These are phyloP conservation scores for Senecio squalidus DNA, from an alignment of 140 eudicot species.

Conservation along the genomic window DNA sequence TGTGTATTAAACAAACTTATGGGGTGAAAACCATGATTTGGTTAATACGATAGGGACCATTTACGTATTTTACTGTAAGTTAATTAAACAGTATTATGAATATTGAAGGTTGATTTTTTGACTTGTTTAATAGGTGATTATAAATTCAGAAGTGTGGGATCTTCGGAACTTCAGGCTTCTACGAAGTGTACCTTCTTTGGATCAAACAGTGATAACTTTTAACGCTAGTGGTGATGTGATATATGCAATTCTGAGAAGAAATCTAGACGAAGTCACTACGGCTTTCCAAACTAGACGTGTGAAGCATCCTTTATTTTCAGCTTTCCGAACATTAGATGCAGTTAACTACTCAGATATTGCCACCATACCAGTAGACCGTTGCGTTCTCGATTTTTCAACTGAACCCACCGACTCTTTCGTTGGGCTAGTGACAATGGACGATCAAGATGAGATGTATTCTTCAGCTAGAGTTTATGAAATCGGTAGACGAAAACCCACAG, in stretches of 20 bases:
- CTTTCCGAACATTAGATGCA: constrained; percentile 95
- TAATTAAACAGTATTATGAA: too few relatives aligned
- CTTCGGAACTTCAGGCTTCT: constrained; percentile 88
- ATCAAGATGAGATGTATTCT: constrained; percentile 89
- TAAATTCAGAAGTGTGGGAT: constrained; percentile 97
- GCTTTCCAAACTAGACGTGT: constrained; percentile 82
- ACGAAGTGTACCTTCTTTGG: constrained; percentile 87
- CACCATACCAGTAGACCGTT: constrained; percentile 90
- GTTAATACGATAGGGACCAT: too few relatives aligned
- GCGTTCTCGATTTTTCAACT: constrained; percentile 80
- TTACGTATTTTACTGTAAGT: too few relatives aligned
- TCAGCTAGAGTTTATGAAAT: constrained; percentile 91
- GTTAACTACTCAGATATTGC: constrained; percentile 93
- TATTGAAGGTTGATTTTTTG: too few relatives aligned
- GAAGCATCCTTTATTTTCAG: constrained; percentile 80
- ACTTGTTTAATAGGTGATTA: constrained; percentile 75
- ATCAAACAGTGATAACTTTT: constrained; percentile 78
- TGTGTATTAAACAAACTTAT: too few relatives aligned
- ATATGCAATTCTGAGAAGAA: constrained; percentile 84
- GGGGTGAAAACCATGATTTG: too few relatives aligned
- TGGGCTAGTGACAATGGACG: constrained; percentile 92
- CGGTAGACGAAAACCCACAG: constrained; percentile 84
- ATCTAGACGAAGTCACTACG: constrained; percentile 78
- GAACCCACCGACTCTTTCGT: constrained; percentile 93
- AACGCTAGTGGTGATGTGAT: constrained; percentile 90